A percentile compares a stretch with the other conserved stretches of the same genome.
phyloP scores from a whole-genome alignment of 768 basidiomycete species.

The Steccherinum ochraceum region DNA sequence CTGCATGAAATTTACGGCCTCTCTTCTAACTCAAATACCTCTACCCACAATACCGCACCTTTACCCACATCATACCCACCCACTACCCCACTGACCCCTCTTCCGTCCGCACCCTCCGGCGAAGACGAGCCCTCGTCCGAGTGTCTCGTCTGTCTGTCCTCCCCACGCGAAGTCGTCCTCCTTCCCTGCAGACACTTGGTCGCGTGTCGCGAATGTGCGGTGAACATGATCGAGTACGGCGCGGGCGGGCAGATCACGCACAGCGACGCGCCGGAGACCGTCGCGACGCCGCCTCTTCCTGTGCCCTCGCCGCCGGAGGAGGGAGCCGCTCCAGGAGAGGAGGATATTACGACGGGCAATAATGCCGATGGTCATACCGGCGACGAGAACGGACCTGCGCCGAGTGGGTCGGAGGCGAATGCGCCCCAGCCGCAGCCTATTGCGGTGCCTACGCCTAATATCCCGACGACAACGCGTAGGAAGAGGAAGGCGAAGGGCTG shows the following conservation, averaged over 20 bases:
- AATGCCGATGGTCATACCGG: conserved; percentile 18
- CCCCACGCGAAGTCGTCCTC: conserved; percentile 86
- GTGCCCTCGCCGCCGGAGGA: conserved; percentile 8
- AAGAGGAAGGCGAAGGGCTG: conserved; percentile 95
- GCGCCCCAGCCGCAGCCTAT: background rate
- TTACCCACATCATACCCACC: conserved; percentile 29
- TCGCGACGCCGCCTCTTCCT: conserved; percentile 18
- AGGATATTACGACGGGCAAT: conserved; percentile 1
- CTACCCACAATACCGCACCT: conserved; percentile 15
- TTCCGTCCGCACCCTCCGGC: conserved; percentile 23
- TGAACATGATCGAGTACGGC: conserved; percentile 97
- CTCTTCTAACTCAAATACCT: conserved; percentile 35
- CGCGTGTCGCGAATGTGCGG: conserved; percentile 90
- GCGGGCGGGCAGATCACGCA: conserved; percentile 85
- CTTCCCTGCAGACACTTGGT: conserved; percentile 92
- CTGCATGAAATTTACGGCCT: conserved; percentile 94
- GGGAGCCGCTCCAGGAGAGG: conserved; percentile 3
- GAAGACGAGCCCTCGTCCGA: conserved; percentile 79
- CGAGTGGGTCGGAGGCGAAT: background rate
- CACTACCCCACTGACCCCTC: conserved; percentile 40
- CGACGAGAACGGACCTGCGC: conserved; percentile 12
- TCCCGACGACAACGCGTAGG: conserved; percentile 42
- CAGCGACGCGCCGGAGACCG: conserved; percentile 29
- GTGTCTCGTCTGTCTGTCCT: conserved; percentile 86
- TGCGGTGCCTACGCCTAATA: conserved; percentile 9